A percentile compares a stretch with the other conserved stretches of the same genome.
Evolutionary conservation across 1,284 basidiomycete genomes (phyloP).

Genomic region (Wallemia hederae): DNA sequence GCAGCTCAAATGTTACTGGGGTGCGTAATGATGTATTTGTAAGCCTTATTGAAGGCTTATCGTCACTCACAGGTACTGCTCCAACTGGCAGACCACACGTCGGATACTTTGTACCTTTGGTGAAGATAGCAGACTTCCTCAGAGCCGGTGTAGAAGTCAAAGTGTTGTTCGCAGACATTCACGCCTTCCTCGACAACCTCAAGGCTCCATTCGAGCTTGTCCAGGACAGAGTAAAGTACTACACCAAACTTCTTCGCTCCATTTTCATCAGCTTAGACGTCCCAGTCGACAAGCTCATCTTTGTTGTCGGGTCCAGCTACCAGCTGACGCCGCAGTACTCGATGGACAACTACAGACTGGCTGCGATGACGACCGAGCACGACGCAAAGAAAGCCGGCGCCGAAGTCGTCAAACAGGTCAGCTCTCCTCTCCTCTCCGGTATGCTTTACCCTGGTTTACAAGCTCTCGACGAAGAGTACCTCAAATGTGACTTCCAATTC

Average conservation of each 20-base stretch:
- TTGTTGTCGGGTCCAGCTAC: conserved; percentile 63
- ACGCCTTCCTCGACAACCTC: conserved; percentile 91
- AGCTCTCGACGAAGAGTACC: conserved; percentile 88
- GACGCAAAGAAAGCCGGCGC: conserved; percentile 98
- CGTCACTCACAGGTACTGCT: conserved; percentile 38
- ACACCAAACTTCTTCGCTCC: conserved; percentile 47
- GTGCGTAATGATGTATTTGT: conserved; percentile 20
- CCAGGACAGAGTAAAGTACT: conserved; percentile 65
- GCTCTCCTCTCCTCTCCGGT: conserved; percentile 64
- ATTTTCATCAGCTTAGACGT: conserved; percentile 72
- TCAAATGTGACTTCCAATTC: conserved; percentile 90
- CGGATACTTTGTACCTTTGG: conserved; percentile 82
- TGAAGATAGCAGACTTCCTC: conserved; percentile 90
- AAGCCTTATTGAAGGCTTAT: conserved; percentile 2
- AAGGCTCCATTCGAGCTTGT: conserved; percentile 93
- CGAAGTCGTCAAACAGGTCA: conserved; percentile 94
- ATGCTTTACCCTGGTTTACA: conserved; percentile 89
- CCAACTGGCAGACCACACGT: conserved; percentile 87
- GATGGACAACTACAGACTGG: conserved; percentile 75
- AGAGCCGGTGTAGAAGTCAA: conserved; percentile 53
- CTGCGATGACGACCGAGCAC: conserved; percentile 68
- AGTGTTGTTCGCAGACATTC: conserved; percentile 33
- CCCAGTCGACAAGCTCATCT: conserved; percentile 50
- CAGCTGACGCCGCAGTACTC: conserved; percentile 78
- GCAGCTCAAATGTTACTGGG: conserved; percentile 63